Evolutionary conservation across 2,329 filamentous ascomycete genomes (phyloP).

Genomic region (Eutypa lata): DNA sequence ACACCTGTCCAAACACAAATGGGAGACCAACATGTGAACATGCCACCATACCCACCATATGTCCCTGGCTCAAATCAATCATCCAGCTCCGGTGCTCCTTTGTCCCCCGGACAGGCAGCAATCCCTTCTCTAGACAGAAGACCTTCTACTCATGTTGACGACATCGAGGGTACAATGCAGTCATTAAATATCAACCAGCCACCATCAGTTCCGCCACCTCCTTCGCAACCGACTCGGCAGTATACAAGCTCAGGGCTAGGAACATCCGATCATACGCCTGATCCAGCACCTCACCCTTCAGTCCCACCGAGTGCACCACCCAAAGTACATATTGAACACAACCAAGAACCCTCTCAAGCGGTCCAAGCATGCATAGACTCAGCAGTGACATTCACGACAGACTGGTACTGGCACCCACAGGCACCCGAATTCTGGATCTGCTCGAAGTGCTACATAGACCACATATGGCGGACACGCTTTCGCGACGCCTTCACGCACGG

Average conservation of each 20-base stretch:
- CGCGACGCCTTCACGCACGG: slow-evolving; percentile 23
- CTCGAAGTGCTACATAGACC: slow-evolving; percentile 37
- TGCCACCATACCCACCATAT: background rate
- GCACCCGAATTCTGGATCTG: slow-evolving; percentile 36
- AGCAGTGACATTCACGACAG: slow-evolving; percentile 24
- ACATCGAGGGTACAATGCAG: background rate
- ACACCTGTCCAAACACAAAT: background rate
- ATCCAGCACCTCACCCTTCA: background rate
- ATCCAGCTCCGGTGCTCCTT: background rate
- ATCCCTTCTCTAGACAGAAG: background rate
- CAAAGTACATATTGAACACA: background rate
- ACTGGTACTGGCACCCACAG: slow-evolving; percentile 35
- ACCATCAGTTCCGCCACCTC: background rate
- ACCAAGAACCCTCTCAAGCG: slow-evolving; percentile 14
- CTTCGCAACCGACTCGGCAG: background rate
- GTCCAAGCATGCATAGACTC: slow-evolving; percentile 28
- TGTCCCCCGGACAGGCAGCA: background rate
- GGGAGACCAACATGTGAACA: background rate
- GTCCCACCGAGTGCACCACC: background rate
- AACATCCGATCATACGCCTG: background rate
- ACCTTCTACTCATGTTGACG: background rate
- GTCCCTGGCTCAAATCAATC: background rate
- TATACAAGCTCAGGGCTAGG: background rate
- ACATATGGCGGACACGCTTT: slow-evolving; percentile 31
- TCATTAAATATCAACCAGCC: background rate